A percentile compares a stretch with the other conserved stretches of the same genome.
Conservation (phyloP, 2,329 filamentous ascomycete species). For the Cylindrodendrum hubeiense region DNA sequence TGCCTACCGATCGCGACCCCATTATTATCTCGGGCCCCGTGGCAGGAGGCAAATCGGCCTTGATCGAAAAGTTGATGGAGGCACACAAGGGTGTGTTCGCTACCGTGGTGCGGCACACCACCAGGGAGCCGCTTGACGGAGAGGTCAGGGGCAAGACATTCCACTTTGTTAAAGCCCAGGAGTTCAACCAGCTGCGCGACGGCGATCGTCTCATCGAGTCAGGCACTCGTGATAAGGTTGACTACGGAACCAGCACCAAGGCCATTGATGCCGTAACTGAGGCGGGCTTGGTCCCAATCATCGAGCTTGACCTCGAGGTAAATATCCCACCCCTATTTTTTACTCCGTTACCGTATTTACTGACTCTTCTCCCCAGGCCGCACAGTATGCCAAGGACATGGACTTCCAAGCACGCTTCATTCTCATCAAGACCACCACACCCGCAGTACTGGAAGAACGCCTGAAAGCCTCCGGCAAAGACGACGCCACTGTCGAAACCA, state of each 20-base stretch:
- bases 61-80: constrained; percentile 73
- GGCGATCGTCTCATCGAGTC: constrained; percentile 71
- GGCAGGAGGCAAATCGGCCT: constrained; percentile 71
- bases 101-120: constrained; percentile 67
- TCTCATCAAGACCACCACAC: constrained; percentile 60
- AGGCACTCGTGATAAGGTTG: constrained; percentile 59
- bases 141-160: constrained; percentile 66
- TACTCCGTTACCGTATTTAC: constrained; percentile 4
- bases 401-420: constrained; percentile 68
- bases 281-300: constrained; percentile 70
- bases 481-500: constrained; percentile 37
- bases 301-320: constrained; percentile 67
- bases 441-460: constrained; percentile 43
- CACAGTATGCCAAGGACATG: constrained; percentile 69
- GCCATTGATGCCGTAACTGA: constrained; percentile 64
- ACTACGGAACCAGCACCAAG: constrained; percentile 69
- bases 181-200: constrained; percentile 70
- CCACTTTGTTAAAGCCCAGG: constrained; percentile 67
- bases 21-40: constrained; percentile 78
- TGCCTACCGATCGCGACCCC: constrained; percentile 63
- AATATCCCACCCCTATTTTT: constrained; percentile 33
- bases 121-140: constrained; percentile 60
- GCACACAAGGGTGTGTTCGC: constrained; percentile 76
- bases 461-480: constrained; percentile 45
- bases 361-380: constrained; percentile 55